Evolutionary conservation across 2,329 filamentous ascomycete genomes (phyloP).

Genomic region (Aspergillus udagawae): DNA sequence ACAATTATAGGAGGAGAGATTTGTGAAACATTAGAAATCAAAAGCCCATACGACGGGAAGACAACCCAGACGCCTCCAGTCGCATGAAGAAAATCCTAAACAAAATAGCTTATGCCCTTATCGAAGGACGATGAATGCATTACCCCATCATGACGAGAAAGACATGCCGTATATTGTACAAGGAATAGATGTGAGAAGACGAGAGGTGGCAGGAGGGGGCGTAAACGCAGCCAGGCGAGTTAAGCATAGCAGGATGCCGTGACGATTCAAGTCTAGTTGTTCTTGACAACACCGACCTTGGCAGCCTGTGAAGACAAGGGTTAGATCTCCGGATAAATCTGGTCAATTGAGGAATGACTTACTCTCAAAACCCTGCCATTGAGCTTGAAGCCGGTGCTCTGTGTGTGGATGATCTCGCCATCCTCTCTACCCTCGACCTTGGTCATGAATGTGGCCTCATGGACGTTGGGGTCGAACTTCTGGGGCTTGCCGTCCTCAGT

Average conservation of each 20-base stretch:
- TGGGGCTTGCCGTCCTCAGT: slow-evolving; percentile 55
- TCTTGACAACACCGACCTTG: slow-evolving; percentile 96
- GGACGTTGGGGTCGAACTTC: slow-evolving; percentile 93
- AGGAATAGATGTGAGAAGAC: slow-evolving; percentile 14
- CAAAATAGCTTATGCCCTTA: slow-evolving; percentile 4
- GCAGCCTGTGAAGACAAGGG: slow-evolving; percentile 54
- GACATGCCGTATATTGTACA: slow-evolving; percentile 35
- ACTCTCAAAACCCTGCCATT: slow-evolving; percentile 82
- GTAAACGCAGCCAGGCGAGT: neutral
- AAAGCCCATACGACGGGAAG: slow-evolving; percentile 19
- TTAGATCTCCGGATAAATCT: slow-evolving; percentile 4
- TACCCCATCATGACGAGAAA: slow-evolving; percentile 24
- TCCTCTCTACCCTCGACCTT: slow-evolving; percentile 84
- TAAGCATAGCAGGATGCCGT: neutral
- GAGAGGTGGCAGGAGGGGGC: slow-evolving; percentile 3
- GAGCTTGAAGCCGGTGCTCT: slow-evolving; percentile 92
- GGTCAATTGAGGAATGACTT: slow-evolving; percentile 19
- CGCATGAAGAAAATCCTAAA: slow-evolving; percentile 23
- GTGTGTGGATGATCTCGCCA: slow-evolving; percentile 82
- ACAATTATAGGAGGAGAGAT: slow-evolving; percentile 34
- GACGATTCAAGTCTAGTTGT: slow-evolving; percentile 42
- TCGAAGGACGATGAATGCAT: slow-evolving; percentile 5
- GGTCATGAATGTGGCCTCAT: slow-evolving; percentile 94
- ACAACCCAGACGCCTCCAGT: slow-evolving; percentile 28
- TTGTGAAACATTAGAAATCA: slow-evolving; percentile 20